Evolutionary conservation across 2,329 filamentous ascomycete genomes (phyloP).

Genomic region (Penicillium sp.): DNA sequence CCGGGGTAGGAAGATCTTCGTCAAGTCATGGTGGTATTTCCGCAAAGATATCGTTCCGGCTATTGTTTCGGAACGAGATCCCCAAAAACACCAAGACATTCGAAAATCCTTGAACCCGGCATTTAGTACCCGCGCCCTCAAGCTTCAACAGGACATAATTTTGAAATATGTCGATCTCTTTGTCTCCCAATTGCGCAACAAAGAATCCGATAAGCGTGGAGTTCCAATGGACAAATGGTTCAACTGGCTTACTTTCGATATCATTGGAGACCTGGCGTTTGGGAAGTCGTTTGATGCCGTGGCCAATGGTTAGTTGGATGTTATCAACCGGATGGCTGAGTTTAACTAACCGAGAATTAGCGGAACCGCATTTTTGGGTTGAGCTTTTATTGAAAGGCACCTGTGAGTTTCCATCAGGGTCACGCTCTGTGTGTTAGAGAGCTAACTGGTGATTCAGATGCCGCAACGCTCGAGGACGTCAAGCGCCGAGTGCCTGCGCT

Average conservation of each 20-base stretch:
- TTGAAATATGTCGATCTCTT: constrained; percentile 5
- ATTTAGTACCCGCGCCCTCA: constrained; percentile 1
- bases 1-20: not conserved
- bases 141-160: constrained; percentile 1
- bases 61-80: no score
- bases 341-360: no score
- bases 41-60: not conserved
- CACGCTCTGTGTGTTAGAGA: no score
- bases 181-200: not conserved
- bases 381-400: no score
- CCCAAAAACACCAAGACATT: constrained; percentile 1
- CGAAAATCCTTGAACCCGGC: constrained; percentile 5
- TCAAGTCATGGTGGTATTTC: not conserved
- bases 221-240: constrained; percentile 4
- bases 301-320: no score
- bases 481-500: no score
- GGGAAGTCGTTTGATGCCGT: not conserved
- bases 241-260: not conserved
- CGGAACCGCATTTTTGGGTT: not conserved
- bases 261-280: not conserved
- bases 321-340: no score
- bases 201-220: not conserved
- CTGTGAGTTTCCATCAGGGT: no score
- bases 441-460: no score
- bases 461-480: no score